A percentile compares a stretch with the other conserved stretches of the same genome.
Evolutionary conservation across 306 rosid species (phyloP).

Genomic region (Canavalia gladiata): DNA sequence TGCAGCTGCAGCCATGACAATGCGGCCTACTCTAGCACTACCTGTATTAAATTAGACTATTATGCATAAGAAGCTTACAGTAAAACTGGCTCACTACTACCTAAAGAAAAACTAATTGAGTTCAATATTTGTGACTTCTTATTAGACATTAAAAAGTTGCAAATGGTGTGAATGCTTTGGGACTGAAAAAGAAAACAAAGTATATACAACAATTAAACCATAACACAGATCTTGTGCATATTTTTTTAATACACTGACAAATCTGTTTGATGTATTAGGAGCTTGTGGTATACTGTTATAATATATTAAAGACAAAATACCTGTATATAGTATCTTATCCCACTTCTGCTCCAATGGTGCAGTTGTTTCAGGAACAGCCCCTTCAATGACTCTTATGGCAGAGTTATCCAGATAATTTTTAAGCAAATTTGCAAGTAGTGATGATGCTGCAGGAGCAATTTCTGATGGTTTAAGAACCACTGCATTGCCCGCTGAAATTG

Average conservation of each 20-base stretch:
- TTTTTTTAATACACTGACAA: not conserved
- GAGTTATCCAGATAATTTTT: conserved; percentile 60
- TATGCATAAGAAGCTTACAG: conserved; percentile 35
- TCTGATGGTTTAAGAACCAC: conserved; percentile 77
- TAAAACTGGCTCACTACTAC: not conserved
- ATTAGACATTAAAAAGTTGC: conserved; percentile 4
- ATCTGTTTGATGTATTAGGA: conserved; percentile 2
- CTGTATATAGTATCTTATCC: conserved; percentile 77
- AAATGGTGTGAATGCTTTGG: too few relatives aligned
- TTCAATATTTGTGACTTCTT: not conserved
- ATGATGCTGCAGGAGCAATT: conserved; percentile 66
- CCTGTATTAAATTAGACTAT: conserved; percentile 56
- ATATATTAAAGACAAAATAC: conserved; percentile 35
- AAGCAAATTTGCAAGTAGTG: conserved; percentile 55
- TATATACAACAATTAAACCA: not conserved
- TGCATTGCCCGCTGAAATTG: conserved; percentile 65
- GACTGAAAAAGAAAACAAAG: too few relatives aligned
- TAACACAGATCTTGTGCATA: not conserved
- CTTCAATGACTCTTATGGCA: conserved; percentile 57
- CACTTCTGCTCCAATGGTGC: conserved; percentile 66
- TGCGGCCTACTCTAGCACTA: conserved; percentile 85
- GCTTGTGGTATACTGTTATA: not conserved
- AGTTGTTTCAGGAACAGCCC: too few relatives aligned
- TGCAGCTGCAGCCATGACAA: conserved; percentile 93
- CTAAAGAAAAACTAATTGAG: not conserved